phyloP scores from a whole-genome alignment of 148 eudicot species.

The Cornus controversa region DNA sequence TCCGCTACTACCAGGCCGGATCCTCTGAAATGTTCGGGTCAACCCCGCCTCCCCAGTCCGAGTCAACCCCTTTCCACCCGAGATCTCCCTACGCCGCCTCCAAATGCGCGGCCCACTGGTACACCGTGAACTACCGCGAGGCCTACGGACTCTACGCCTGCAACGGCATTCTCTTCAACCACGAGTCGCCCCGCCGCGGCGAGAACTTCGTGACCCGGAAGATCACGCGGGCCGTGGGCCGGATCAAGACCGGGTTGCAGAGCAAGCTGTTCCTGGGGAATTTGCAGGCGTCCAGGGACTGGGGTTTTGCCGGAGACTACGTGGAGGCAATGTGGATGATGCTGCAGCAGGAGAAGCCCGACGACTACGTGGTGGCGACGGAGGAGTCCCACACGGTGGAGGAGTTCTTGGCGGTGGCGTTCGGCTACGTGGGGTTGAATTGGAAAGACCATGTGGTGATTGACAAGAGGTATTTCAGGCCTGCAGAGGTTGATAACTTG shows the following conservation, averaged over 20 bases:
- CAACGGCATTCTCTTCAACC: slow-evolving; percentile 90
- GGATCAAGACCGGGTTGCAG: slow-evolving; percentile 88
- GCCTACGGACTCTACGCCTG: slow-evolving; percentile 90
- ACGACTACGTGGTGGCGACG: slow-evolving; percentile 92
- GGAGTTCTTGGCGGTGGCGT: slow-evolving; percentile 81
- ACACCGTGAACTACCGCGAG: slow-evolving; percentile 93
- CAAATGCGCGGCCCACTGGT: slow-evolving; percentile 93
- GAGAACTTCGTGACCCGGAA: slow-evolving; percentile 96
- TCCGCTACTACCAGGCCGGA: slow-evolving; percentile 88
- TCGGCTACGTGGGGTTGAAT: slow-evolving; percentile 76
- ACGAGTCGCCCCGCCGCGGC: slow-evolving; percentile 90
- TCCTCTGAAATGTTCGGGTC: slow-evolving; percentile 97
- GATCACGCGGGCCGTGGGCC: slow-evolving; percentile 88
- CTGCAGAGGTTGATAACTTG: slow-evolving; percentile 90
- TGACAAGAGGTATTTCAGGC: slow-evolving; percentile 91
- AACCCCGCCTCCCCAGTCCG: slow-evolving; percentile 83
- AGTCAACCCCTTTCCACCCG: slow-evolving; percentile 82
- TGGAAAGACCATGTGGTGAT: slow-evolving; percentile 89
- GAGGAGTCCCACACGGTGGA: slow-evolving; percentile 91
- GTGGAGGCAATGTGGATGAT: slow-evolving; percentile 99
- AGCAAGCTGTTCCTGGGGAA: slow-evolving; percentile 88
- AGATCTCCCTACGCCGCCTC: slow-evolving; percentile 89
- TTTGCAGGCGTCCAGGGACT: slow-evolving; percentile 78
- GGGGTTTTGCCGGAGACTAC: slow-evolving; percentile 98
- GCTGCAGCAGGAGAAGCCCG: slow-evolving; percentile 97